Conservation (phyloP, 2,329 filamentous ascomycete genomes). For the Exophiala xenobiotica region DNA sequence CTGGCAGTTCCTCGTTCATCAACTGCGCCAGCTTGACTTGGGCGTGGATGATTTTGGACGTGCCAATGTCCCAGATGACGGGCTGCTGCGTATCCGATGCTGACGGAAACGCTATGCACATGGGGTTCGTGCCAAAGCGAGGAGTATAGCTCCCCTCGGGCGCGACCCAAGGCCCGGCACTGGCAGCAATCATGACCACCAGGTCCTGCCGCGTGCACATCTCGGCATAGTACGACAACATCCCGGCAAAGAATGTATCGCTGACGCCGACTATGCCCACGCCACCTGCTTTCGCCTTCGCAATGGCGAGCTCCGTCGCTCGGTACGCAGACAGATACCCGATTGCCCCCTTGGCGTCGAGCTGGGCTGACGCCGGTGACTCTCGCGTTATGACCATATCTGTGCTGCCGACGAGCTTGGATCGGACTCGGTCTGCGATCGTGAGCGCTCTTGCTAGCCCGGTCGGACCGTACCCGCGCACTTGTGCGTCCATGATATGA, state of each 20-base stretch:
- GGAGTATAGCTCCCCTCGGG: constrained; percentile 10
- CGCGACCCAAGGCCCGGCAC: constrained; percentile 11
- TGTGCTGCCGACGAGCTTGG: not conserved
- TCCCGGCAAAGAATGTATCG: constrained; percentile 14
- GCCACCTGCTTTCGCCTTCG: constrained; percentile 14
- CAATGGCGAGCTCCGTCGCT: constrained; percentile 13
- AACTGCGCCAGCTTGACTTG: constrained; percentile 11
- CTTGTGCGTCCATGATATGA: constrained; percentile 10
- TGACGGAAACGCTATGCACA: constrained; percentile 15
- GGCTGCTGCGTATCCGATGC: not conserved
- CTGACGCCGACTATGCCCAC: constrained; percentile 9
- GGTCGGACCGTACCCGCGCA: constrained; percentile 3
- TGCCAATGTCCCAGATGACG: constrained; percentile 22
- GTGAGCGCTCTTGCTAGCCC: constrained; percentile 10
- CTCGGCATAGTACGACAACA: constrained; percentile 20
- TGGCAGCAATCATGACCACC: constrained; percentile 9
- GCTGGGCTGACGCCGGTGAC: constrained; percentile 2
- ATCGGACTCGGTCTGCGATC: constrained; percentile 3
- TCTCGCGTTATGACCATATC: constrained; percentile 4
- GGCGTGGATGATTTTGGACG: constrained; percentile 16
- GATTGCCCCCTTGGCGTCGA: constrained; percentile 11
- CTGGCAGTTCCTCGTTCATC: constrained; percentile 4
- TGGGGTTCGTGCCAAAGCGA: constrained; percentile 16
- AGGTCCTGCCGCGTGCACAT: constrained; percentile 11
- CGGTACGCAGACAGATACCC: constrained; percentile 12